Conservation (phyloP, 257 asterid species). For the Solanum chiquidenum region DNA sequence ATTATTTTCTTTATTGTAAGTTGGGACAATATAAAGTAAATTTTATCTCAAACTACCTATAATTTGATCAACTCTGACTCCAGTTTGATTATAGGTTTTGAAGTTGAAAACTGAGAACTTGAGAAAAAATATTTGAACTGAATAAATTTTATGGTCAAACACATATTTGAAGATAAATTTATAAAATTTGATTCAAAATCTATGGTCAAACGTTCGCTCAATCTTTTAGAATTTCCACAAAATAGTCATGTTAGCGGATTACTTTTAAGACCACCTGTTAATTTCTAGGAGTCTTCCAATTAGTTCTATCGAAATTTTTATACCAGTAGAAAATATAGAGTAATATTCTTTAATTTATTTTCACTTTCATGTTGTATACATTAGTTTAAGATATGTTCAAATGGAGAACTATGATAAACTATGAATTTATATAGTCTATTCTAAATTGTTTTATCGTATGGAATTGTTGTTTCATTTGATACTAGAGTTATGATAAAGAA, state of each 20-base stretch:
- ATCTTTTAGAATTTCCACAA: no score
- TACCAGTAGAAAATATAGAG: background rate
- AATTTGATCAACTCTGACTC: background rate
- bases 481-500: no score
- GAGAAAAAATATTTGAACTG: background rate
- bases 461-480: no score
- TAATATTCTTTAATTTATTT: background rate
- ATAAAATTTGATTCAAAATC: no score
- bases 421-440: no score
- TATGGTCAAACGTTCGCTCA: background rate
- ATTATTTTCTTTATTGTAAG: background rate
- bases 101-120: background rate
- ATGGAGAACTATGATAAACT: background rate
- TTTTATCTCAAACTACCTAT: background rate
- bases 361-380: background rate
- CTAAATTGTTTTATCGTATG: no score
- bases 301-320: background rate
- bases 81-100: background rate
- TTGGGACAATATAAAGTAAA: background rate
- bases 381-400: background rate
- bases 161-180: background rate
- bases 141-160: background rate
- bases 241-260: background rate
- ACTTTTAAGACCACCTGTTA: background rate
- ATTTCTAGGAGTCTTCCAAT: background rate